Base-by-base conservation (phyloP, 805 yeast species). In the Scheffersomyces lignosus region DNA sequence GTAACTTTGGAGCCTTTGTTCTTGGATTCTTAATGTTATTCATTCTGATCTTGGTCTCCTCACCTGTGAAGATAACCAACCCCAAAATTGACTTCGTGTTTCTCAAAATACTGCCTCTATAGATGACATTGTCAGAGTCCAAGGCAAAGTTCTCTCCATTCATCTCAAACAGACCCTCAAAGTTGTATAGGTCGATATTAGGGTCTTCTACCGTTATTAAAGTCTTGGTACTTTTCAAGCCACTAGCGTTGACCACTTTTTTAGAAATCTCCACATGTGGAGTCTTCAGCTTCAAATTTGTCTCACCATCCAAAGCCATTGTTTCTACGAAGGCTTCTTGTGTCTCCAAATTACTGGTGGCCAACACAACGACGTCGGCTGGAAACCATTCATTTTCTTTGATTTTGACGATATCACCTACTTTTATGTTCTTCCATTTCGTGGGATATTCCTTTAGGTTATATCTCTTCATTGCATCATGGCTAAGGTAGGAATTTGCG, bases 271-370 rank as follows among this genome's bases (percentile, higher is more conserved):
- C 86, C 2, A 74, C 69, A 43, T 82, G 84, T 0, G 96, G 86
- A 14, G 66, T 64, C 49, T 78, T 81, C 5, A 86, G 73, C 58
- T 93, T 93, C 43, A 93, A 69, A 55, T 89, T 91, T 0, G 98
- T 93, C 60, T 93, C 99, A 34, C 99, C 99, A 62, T 93, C 99
- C 33, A 93, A 70, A 1, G 96, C 99, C 91, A 91, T 89, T 1
- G 99, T 93, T 59, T 93, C 99, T 14, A 90, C 80, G 46, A 78
- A 87, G 1, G 87, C 77, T 36, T 73, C 77, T 25, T 75, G 73
- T 39, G 81, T 77, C 27, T 83, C 89, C 44, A 37, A 41, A 31
- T 74, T 75, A 26, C 80, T 78, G 3, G 88, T 78, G 1, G 90
- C 75, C 28, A 93, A 54, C 2, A 93, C 50, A 2, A 93, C 56